Evolutionary conservation across 176 grass and related monocot species (phyloP), one percentile per base, ranked within the genome.

Genomic region (Oropetium thomaeum): DNA sequence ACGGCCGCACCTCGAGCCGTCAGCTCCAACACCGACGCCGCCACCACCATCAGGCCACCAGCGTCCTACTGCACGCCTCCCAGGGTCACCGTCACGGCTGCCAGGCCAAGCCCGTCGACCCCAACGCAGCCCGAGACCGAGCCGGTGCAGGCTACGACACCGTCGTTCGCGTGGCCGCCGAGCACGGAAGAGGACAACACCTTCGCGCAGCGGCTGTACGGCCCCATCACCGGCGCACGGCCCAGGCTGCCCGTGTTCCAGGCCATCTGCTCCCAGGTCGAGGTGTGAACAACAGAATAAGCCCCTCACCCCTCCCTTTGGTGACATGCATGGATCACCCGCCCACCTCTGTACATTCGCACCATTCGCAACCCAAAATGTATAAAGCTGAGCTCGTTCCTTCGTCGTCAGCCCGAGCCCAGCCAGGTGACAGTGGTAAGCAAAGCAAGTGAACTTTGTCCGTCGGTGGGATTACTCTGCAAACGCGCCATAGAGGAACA

Each of bases 231-330:
- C 27, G 3, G n/a, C 35, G 8, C 8, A 12, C 14, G 7, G n/a
- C 16, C 10, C 30, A 86, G 84, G 71, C 45, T 86, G 28, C 71
- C 63, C 28, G 78, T 81, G 65, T 81, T 86, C 29, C 0, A 1
- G 84, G 61, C 38, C 35, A 55, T 86, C 71, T 86, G 71, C 84
- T 37, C 71, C 1, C 43, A 6, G 3, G 11, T 17, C 1, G 59
- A 10, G 57, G 12, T 30, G 26, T 59, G 57, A 59, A 30, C 27
- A 9, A 4, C 2, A 20, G 28, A 22, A 1, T 3, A 54, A 17
- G 8, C 8, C 30, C 29, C 8, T 1, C 22, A 17, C 49, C n/a
- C 10, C 47, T 2, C 32, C 49, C 7, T 8, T 13, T 42, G 40
- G 35, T 58, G 52, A 73, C 34, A 73, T 22, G 44, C 43, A 33